Base-by-base conservation (phyloP, 148 eudicot genomes). In the Nepenthes gracilis region DNA sequence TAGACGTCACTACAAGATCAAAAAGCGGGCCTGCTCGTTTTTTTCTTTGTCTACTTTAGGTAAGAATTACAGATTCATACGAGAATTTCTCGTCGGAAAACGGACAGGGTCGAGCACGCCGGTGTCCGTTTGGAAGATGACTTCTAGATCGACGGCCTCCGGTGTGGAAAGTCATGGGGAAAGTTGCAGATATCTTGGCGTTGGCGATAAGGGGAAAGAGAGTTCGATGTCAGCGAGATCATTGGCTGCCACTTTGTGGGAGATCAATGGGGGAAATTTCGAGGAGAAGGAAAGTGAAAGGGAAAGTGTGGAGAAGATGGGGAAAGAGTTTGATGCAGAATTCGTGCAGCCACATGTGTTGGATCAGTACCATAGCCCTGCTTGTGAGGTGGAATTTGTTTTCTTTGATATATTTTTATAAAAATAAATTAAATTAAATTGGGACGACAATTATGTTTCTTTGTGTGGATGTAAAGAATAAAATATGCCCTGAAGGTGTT, bases 241-340 rank as follows among this genome's bases (percentile, higher is more conserved):
- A 14, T 51, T 62, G 40, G 56, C 56, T 49, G 65, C 65, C n/a
- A 50, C 65, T 14, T 13, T 62, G 65, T 62, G 65, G 65, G 65
- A 62, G 57, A 62, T 62, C 45, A 62, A 62, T 62, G 65, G 57
- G 9, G 14, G 33, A 12, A 47, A 10, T 62, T 35, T 35, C 12
- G 55, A 14, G 33, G 47, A 62, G 2, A 52, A 52, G 32, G n/a
- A 52, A 12, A n/a, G 15, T 6, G 64, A 49, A 47, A 35, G 57
- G 34, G 50, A 62, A 8, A 62, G 47, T n/a, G 5, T 9, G 9
- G 56, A 36, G 7, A 62, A 62, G 13, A 49, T 34, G 35, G 57
- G 65, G 12, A 54, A 62, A 7, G 12, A 35, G 51, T 47, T 61
- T 12, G 61, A 58, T 12, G n/a, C 45, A 13, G 61, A 37, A 58